phyloP scores from a whole-genome alignment of 2,329 filamentous ascomycete genomes.

The Mollisia scopiformis region DNA sequence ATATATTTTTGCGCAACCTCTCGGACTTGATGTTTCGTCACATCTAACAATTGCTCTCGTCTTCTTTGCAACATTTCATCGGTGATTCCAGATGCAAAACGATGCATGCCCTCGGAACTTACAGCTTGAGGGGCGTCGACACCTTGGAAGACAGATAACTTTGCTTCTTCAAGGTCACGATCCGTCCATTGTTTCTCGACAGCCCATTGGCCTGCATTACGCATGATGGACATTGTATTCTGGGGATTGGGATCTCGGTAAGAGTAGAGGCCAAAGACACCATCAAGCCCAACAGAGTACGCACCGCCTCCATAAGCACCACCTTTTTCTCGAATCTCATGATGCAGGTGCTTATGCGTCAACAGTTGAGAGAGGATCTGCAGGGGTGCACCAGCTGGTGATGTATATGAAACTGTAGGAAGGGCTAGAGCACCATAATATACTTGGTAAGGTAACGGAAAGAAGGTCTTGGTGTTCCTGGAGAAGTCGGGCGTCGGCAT shows the following conservation, averaged over 20 bases:
- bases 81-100: conserved; percentile 83
- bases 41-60: conserved; percentile 84
- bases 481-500: conserved; percentile 39
- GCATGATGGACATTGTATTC: conserved; percentile 86
- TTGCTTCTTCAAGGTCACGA: conserved; percentile 91
- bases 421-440: conserved; percentile 88
- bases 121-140: conserved; percentile 89
- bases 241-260: conserved; percentile 95
- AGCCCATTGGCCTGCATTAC: conserved; percentile 81
- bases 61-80: conserved; percentile 87
- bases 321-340: conserved; percentile 96
- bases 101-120: conserved; percentile 82
- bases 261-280: conserved; percentile 91
- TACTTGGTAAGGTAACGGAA: conserved; percentile 94
- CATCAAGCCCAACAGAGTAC: conserved; percentile 77
- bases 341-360: conserved; percentile 95
- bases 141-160: conserved; percentile 89
- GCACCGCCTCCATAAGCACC: conserved; percentile 95
- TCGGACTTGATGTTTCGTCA: conserved; percentile 78
- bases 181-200: conserved; percentile 79
- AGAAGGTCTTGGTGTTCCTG: conserved; percentile 76
- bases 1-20: conserved; percentile 82
- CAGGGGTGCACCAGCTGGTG: conserved; percentile 74
- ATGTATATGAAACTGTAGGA: conserved; percentile 81
- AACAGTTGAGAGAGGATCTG: conserved; percentile 89